These are phyloP conservation scores for Fusarium palustre DNA, from an alignment of 2,329 filamentous ascomycete species.

Conservation along the genomic window DNA sequence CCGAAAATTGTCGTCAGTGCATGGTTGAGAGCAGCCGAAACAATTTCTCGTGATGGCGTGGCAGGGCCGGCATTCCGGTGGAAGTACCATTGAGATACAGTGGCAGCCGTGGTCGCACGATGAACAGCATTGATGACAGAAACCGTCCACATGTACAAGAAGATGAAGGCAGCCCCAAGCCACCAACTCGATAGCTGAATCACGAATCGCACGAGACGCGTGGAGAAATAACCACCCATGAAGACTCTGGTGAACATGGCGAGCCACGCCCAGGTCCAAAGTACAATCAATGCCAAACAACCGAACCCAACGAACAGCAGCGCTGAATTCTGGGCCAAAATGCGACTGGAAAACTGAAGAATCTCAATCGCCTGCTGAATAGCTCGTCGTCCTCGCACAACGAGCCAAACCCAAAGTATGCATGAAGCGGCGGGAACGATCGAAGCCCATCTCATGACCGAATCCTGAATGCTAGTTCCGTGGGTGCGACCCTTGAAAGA, in stretches of 20 bases:
- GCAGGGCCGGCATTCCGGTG: conserved; percentile 86
- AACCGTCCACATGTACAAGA: conserved; percentile 96
- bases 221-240: conserved; percentile 86
- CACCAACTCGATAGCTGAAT: conserved; percentile 93
- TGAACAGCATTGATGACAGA: conserved; percentile 90
- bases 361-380: conserved; percentile 87
- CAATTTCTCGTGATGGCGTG: conserved; percentile 82
- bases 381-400: conserved; percentile 82
- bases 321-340: conserved; percentile 85
- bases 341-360: conserved; percentile 90
- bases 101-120: conserved; percentile 90
- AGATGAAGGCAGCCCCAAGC: conserved; percentile 89
- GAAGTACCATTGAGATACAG: conserved; percentile 99
- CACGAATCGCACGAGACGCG: conserved; percentile 73
- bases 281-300: conserved; percentile 78
- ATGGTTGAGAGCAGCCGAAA: conserved; percentile 84
- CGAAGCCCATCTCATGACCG: conserved; percentile 87
- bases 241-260: conserved; percentile 97
- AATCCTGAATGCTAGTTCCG: conserved; percentile 85
- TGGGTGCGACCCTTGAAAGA: conserved; percentile 84
- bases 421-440: conserved; percentile 80
- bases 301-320: conserved; percentile 86
- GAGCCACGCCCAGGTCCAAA: conserved; percentile 97
- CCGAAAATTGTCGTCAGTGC: conserved; percentile 89
- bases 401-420: conserved; percentile 83